These are phyloP conservation scores for Rhizophagus clarus DNA, from an alignment of 192 early-diverging fungal genomes.

Conservation along the genomic window DNA sequence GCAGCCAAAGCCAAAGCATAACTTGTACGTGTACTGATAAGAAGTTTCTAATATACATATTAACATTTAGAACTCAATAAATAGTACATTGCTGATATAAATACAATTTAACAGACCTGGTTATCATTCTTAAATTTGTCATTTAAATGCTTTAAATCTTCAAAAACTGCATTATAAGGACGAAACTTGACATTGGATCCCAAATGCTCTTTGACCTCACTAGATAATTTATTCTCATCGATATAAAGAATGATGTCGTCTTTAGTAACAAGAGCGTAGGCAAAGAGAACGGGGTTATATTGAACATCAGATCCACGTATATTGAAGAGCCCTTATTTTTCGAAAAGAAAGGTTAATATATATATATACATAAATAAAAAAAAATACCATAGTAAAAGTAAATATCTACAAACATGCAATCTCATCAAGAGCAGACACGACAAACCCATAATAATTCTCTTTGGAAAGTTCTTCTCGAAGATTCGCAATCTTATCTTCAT, in stretches of 20 bases:
- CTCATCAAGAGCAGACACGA: conserved; percentile 91
- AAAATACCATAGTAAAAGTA: not conserved
- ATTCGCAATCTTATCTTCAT: conserved; percentile 69
- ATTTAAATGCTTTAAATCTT: conserved; percentile 59
- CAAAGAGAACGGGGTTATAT: conserved; percentile 97
- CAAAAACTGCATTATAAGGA: conserved; percentile 80
- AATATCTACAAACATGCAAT: conserved; percentile 73
- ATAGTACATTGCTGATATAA: not conserved
- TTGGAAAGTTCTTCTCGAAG: conserved; percentile 70
- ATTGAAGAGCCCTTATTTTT: conserved; percentile 75
- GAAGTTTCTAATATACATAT: conserved; percentile 47
- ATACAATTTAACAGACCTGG: conserved; percentile 37
- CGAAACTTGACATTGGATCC: conserved; percentile 59
- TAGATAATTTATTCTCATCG: conserved; percentile 69
- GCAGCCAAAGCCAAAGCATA: conserved; percentile 76
- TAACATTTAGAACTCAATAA: not conserved
- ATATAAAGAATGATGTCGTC: conserved; percentile 74
- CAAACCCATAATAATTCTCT: conserved; percentile 68
- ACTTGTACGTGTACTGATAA: conserved; percentile 68
- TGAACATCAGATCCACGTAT: conserved; percentile 93
- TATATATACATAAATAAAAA: not conserved
- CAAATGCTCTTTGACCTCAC: conserved; percentile 65
- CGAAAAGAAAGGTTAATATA: not conserved
- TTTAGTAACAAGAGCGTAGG: conserved; percentile 83
- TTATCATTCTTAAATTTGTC: conserved; percentile 40